Base-by-base conservation (phyloP, 176 grass and related monocot genomes). In the Tuctoria greenei region DNA sequence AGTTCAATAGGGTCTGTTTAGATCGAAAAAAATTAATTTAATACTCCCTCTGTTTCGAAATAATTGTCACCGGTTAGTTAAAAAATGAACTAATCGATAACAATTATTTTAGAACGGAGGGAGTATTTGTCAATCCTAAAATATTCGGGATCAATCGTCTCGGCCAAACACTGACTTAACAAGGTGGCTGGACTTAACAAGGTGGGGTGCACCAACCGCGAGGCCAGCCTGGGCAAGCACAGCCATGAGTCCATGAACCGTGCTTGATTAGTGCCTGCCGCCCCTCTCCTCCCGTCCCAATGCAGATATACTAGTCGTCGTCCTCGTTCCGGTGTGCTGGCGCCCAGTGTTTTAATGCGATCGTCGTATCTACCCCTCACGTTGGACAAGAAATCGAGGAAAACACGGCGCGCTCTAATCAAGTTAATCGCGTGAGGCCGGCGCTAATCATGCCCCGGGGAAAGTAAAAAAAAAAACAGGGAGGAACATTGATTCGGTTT, bases 201-300 rank as follows among this genome's bases (percentile, higher is more conserved):
- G 69, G 24, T 61, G 45, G 69, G 69, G 35, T 45, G 63, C 43
- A 81, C 49, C 54, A 58, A 89, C 72, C 69, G 71, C 63, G 27
- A 79, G 78, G 69, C 77, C 89, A 88, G 85, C 50, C 89, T 92
- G 78, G 85, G 46, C 77, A 61, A 71, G 58, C 78, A 66, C 68
- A 45, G 57, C 37, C 71, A 85, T 23, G 55, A 42, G 15, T 54
- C n/a, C 37, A 40, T 60, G 58, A 64, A 27, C 28, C 64, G 43
- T 81, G 64, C 52, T 31, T 55, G 63, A 45, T 67, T 52, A 57
- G 45, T 75, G 77, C 15, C 60, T 56, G 64, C 4, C 11, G 64
- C 60, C 43, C 11, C 45, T 2, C 41, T 57, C 28, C 76, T 20
- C 65, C 36, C 40, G 52, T 79, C 78, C 82, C 82, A 88, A 63